Conservation (phyloP, 139 green algal species). For the Asterochloris erici region DNA sequence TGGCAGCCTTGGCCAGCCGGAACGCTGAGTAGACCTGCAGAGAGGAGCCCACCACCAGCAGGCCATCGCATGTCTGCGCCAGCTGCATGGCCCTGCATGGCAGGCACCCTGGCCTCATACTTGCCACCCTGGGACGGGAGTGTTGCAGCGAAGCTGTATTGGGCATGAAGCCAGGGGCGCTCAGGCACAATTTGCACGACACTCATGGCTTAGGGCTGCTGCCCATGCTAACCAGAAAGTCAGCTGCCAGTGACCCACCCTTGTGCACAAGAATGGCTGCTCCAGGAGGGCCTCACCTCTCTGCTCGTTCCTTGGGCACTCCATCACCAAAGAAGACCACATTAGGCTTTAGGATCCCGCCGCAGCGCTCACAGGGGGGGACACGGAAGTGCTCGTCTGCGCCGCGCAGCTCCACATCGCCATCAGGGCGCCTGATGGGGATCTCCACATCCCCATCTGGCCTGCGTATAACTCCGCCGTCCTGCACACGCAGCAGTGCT, state of each 20-base stretch:
- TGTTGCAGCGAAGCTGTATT: background rate
- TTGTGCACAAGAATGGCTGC: background rate
- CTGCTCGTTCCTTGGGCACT: constrained; percentile 40
- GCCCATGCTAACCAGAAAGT: background rate
- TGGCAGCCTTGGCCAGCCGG: constrained; percentile 69
- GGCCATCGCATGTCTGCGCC: constrained; percentile 23
- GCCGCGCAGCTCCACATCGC: constrained; percentile 74
- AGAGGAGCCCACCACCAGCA: constrained; percentile 69
- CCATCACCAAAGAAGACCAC: constrained; percentile 86
- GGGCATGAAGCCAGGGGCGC: background rate
- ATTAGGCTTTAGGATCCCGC: constrained; percentile 80
- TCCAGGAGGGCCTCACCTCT: constrained; percentile 6
- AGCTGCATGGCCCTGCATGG: constrained; percentile 28
- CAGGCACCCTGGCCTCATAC: too few species aligned
- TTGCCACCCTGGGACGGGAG: too few species aligned
- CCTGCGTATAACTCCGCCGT: constrained; percentile 22
- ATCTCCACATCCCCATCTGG: constrained; percentile 83
- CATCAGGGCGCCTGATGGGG: constrained; percentile 58
- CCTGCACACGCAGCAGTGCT: background rate
- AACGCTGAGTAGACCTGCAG: constrained; percentile 78
- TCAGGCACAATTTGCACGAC: background rate
- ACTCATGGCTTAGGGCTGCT: background rate
- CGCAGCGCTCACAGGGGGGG: constrained; percentile 61
- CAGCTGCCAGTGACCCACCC: background rate
- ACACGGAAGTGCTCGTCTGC: constrained; percentile 58